Conservation (phyloP, 176 grass and related monocot species). For the Triticum monococcum region DNA sequence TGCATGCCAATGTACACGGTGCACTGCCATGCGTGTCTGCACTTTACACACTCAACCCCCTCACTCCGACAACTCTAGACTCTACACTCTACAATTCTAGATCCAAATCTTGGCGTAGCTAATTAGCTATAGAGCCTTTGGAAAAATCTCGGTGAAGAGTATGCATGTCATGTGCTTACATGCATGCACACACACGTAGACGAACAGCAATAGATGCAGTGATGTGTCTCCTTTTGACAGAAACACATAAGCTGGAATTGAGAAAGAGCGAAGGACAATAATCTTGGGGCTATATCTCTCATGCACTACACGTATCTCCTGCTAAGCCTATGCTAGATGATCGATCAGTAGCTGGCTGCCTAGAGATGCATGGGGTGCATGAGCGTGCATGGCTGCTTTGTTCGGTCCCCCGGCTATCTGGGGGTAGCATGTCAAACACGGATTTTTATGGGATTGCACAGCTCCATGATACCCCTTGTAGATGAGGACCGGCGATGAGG, state of each 20-base stretch:
- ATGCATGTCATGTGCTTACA: slow-evolving; percentile 43
- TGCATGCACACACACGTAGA: slow-evolving; percentile 3
- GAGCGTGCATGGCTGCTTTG: slow-evolving; percentile 25
- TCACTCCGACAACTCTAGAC: background rate
- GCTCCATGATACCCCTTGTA: slow-evolving; percentile 28
- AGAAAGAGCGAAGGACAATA: slow-evolving; percentile 35
- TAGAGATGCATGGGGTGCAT: slow-evolving; percentile 9
- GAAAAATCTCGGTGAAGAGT: background rate
- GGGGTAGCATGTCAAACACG: slow-evolving; percentile 54
- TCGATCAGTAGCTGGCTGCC: slow-evolving; percentile 29
- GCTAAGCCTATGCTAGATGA: slow-evolving; percentile 29
- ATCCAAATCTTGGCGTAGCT: slow-evolving; percentile 11
- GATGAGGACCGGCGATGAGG: slow-evolving; percentile 33
- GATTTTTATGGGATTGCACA: slow-evolving; percentile 55
- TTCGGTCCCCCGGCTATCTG: slow-evolving; percentile 59
- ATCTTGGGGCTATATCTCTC: slow-evolving; percentile 12
- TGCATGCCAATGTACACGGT: slow-evolving; percentile 36
- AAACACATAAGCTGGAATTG: slow-evolving; percentile 30
- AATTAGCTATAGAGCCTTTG: background rate
- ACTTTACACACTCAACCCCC: slow-evolving; percentile 27
- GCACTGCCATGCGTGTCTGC: slow-evolving; percentile 30
- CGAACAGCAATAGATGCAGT: slow-evolving; percentile 24
- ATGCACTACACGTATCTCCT: slow-evolving; percentile 22
- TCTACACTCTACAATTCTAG: slow-evolving; percentile 22
- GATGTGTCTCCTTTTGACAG: slow-evolving; percentile 19